Evolutionary conservation across 805 yeast species (phyloP).

Genomic region (Myxozyma neglecta): DNA sequence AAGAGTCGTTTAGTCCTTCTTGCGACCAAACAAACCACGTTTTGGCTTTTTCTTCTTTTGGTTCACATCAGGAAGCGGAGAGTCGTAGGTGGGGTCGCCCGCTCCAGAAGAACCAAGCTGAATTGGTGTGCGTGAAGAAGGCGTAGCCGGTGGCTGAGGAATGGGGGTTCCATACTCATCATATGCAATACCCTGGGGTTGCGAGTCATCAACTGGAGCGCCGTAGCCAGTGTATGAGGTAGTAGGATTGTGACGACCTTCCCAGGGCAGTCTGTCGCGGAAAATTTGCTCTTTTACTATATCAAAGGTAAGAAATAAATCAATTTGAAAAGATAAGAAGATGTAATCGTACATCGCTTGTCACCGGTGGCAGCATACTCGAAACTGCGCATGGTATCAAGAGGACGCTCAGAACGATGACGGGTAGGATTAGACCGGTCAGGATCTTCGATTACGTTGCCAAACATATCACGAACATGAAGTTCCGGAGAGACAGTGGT

Average conservation of each 20-base stretch:
- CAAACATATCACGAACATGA: slow-evolving; percentile 78
- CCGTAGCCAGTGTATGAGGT: slow-evolving; percentile 44
- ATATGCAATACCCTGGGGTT: slow-evolving; percentile 24
- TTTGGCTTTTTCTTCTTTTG: slow-evolving; percentile 64
- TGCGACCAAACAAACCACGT: slow-evolving; percentile 76
- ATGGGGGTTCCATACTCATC: slow-evolving; percentile 10
- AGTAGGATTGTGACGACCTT: slow-evolving; percentile 32
- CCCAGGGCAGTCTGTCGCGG: slow-evolving; percentile 41
- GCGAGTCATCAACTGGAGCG: slow-evolving; percentile 36
- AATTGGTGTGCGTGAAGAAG: slow-evolving; percentile 21
- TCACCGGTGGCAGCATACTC: slow-evolving; percentile 96
- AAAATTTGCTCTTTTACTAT: slow-evolving; percentile 39
- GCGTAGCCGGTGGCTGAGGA: slow-evolving; percentile 6
- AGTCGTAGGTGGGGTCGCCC: slow-evolving; percentile 46
- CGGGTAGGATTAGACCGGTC: slow-evolving; percentile 94
- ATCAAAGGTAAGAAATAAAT: not conserved
- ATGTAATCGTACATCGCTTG: slow-evolving; percentile 32
- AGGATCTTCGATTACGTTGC: slow-evolving; percentile 71
- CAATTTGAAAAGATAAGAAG: not conserved
- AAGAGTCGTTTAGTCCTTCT: slow-evolving; percentile 39
- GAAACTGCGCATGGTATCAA: slow-evolving; percentile 91
- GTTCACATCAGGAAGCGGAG: slow-evolving; percentile 42
- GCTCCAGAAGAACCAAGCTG: slow-evolving; percentile 32
- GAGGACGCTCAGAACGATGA: slow-evolving; percentile 90
- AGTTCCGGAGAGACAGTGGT: slow-evolving; percentile 52